Base-by-base conservation (phyloP, 2,329 filamentous ascomycete species). In the Neofusicoccum kwambonambiense region DNA sequence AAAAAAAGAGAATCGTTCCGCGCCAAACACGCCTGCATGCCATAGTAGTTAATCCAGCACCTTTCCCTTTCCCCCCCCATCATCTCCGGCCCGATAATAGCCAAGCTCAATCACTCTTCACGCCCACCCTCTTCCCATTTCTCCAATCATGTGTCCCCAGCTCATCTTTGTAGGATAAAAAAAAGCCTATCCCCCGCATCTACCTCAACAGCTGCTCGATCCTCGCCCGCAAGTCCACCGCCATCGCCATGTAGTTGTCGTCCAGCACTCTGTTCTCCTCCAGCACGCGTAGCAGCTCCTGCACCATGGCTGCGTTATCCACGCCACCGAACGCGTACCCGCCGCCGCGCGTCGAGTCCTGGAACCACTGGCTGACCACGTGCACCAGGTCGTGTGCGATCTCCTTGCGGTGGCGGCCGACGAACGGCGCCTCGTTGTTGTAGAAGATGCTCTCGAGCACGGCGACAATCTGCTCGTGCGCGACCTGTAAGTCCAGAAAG, bases 401-500 rank as follows among this genome's bases (percentile, higher is more conserved):
- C 65, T 83, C 77, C 47, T 82, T 81, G 51, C 86, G 81, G 64
- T 86, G 85, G 3, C 79, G 75, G 4, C 86, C 86, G 41, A 82
- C 78, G 74, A 90, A 91, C 0, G 89, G 89, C 5, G 83, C 79
- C 70, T 89, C 86, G 68, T 89, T 86, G 42, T 84, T 84, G 75
- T 89, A 90, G 78, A 87, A 90, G 76, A 90, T 85, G 34, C 80
- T 78, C 72, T 91, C 89, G 9, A 91, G 78, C 1, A 87, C 84
- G 1, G 83, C 80, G 69, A 90, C 82, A 9, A 91, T 76, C 7
- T 81, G 80, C 70, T 91, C 89, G 66, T 84, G 83, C 0, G 87
- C 79, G 17, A 90, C 84, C 2, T 85, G 82, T 1, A 90, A 81
- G 61, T 86, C 83, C 34, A 90, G 76, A 72, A 91, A 87, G 1